Percentiles rank a stretch among this genome's conserved stretches.
phyloP scores from a whole-genome alignment of 345 rosid species.

The Boechera retrofracta region DNA sequence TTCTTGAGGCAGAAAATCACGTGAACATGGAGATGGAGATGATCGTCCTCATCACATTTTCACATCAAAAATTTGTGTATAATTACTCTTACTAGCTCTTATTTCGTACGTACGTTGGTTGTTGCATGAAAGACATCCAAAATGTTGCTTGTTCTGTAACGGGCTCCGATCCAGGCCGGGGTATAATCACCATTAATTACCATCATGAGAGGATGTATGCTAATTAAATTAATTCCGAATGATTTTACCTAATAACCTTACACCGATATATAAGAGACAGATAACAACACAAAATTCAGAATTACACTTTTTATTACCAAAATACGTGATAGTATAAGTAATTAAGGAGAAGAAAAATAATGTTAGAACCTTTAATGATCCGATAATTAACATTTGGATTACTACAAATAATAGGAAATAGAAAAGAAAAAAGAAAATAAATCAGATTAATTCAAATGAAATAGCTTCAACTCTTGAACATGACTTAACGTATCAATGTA shows the following conservation, averaged over 20 bases:
- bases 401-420: not conserved
- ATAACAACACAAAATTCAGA: not conserved
- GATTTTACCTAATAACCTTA: not conserved
- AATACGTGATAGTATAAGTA: not conserved
- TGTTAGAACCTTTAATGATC: not conserved
- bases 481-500: slow-evolving; percentile 30
- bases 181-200: not conserved
- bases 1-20: not conserved
- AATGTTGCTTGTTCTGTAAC: not conserved
- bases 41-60: not conserved
- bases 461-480: slow-evolving; percentile 20
- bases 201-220: not conserved
- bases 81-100: not conserved
- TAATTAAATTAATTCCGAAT: not conserved
- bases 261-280: not conserved
- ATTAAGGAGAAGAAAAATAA: not conserved
- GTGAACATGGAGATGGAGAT: not conserved
- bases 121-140: not conserved
- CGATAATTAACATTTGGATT: not conserved
- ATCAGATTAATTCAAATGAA: not conserved
- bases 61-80: not conserved
- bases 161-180: not conserved
- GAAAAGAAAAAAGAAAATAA: not conserved
- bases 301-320: not conserved
- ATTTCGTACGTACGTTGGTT: not conserved